These are phyloP conservation scores for Ophiostoma perfectum DNA, from an alignment of 2,329 filamentous ascomycete genomes.

Conservation along the genomic window DNA sequence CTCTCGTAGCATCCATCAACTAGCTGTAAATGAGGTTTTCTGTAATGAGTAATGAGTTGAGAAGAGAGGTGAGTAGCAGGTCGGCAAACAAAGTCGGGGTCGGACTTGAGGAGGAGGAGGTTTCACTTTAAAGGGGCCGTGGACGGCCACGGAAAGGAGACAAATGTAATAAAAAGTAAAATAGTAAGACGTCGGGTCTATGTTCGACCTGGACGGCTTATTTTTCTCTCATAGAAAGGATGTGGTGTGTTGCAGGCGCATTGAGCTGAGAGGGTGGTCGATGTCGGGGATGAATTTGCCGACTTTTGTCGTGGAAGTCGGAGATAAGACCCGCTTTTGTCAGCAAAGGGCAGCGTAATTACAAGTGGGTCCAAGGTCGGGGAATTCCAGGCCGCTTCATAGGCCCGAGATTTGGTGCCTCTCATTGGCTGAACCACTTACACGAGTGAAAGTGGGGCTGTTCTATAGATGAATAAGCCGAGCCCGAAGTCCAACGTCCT, in stretches of 20 bases:
- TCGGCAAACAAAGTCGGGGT: neutral
- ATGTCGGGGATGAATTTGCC: conserved; percentile 2
- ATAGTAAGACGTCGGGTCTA: neutral
- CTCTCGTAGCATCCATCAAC: too few species aligned
- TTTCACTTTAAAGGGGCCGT: neutral
- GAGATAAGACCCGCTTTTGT: neutral
- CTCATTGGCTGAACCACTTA: neutral
- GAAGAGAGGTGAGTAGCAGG: neutral
- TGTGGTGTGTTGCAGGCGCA: neutral
- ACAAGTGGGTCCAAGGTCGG: neutral
- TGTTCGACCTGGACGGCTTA: neutral
- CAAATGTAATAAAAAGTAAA: neutral
- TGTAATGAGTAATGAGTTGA: too few species aligned
- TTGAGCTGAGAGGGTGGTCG: neutral
- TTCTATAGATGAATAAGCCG: neutral
- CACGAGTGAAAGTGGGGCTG: neutral
- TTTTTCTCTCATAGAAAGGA: too few species aligned
- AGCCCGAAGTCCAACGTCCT: neutral
- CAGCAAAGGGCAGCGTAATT: neutral
- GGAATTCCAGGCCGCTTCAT: neutral
- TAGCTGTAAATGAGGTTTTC: too few species aligned
- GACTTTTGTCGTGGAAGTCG: neutral
- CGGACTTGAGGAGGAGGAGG: neutral
- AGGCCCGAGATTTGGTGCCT: neutral
- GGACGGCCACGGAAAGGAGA: neutral